These are phyloP conservation scores for Paramyrothecium sp. DNA, from an alignment of 2,329 filamentous ascomycete species.

Conservation along the genomic window DNA sequence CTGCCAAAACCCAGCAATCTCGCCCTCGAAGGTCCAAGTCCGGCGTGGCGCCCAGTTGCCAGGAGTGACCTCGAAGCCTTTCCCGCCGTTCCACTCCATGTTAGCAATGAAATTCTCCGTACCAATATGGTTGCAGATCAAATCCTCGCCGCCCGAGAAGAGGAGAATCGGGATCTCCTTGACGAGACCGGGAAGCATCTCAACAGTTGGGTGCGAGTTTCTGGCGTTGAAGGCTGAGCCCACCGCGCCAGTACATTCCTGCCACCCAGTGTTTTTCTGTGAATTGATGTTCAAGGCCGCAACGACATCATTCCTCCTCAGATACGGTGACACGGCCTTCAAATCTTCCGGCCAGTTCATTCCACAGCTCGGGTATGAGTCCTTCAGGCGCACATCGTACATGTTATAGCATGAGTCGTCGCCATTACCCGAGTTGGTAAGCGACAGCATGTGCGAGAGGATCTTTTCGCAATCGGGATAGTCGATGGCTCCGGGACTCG, in stretches of 20 bases:
- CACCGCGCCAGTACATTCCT: conserved; percentile 83
- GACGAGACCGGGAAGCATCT: conserved; percentile 75
- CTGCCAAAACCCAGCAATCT: conserved; percentile 89
- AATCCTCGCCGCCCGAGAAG: conserved; percentile 89
- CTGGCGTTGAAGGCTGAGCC: conserved; percentile 66
- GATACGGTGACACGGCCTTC: conserved; percentile 72
- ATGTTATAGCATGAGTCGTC: conserved; percentile 78
- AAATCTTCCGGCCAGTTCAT: conserved; percentile 99
- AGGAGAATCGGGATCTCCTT: conserved; percentile 76
- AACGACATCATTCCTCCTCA: conserved; percentile 77
- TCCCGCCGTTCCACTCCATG: conserved; percentile 87
- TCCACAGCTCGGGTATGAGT: conserved; percentile 80
- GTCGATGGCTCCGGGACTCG: conserved; percentile 55
- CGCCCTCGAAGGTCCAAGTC: conserved; percentile 90
- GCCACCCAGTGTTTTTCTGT: conserved; percentile 85
- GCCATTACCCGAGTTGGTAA: conserved; percentile 57
- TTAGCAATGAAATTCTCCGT: conserved; percentile 89
- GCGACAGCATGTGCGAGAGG: conserved; percentile 67
- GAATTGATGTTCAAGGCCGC: conserved; percentile 78
- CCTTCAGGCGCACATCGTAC: conserved; percentile 90
- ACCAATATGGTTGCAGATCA: conserved; percentile 96
- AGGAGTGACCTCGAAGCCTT: conserved; percentile 83
- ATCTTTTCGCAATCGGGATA: conserved; percentile 72
- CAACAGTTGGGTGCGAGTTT: conserved; percentile 71
- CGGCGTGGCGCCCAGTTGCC: conserved; percentile 89